Percentiles rank a stretch among this genome's conserved stretches.
These are phyloP conservation scores for Neoboletus magnificus DNA, from an alignment of 768 basidiomycete species.

Conservation along the genomic window DNA sequence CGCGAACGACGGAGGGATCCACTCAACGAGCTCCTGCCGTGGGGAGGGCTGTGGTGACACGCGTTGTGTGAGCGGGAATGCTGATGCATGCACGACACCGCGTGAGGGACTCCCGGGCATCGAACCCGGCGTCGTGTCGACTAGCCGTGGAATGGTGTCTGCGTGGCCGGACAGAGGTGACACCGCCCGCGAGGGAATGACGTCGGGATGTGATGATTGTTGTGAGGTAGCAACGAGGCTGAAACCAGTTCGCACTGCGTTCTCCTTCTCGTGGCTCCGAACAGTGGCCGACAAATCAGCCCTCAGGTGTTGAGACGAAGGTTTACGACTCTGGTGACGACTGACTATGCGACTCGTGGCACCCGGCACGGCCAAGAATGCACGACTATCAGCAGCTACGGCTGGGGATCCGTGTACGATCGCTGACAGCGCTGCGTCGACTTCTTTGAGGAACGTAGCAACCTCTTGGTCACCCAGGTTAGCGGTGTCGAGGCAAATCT, in stretches of 20 bases:
- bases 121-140: constrained; percentile 12
- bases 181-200: constrained; percentile 21
- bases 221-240: constrained; percentile 32
- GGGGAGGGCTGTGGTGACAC: constrained; percentile 31
- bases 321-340: constrained; percentile 29
- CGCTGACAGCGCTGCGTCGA: constrained; percentile 28
- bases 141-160: constrained; percentile 18
- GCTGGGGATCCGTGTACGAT: constrained; percentile 25
- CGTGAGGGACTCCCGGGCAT: constrained; percentile 15
- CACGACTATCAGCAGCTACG: constrained; percentile 30
- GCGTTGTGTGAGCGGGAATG: constrained; percentile 17
- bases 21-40: constrained; percentile 25
- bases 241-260: constrained; percentile 24
- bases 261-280: constrained; percentile 26
- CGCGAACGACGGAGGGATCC: constrained; percentile 21
- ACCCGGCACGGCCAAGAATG: constrained; percentile 28
- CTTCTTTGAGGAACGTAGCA: constrained; percentile 31
- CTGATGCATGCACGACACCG: constrained; percentile 8
- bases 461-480: constrained; percentile 30
- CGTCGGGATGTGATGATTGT: constrained; percentile 21
- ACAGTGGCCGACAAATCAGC: constrained; percentile 30
- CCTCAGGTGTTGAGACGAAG: constrained; percentile 30
- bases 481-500: constrained; percentile 32
- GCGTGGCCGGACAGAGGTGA: constrained; percentile 21
- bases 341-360: constrained; percentile 25